Evolutionary conservation across 2,329 filamentous ascomycete genomes (phyloP), one percentile per base, ranked within the genome.

Genomic region (Furcasterigmium sp.): DNA sequence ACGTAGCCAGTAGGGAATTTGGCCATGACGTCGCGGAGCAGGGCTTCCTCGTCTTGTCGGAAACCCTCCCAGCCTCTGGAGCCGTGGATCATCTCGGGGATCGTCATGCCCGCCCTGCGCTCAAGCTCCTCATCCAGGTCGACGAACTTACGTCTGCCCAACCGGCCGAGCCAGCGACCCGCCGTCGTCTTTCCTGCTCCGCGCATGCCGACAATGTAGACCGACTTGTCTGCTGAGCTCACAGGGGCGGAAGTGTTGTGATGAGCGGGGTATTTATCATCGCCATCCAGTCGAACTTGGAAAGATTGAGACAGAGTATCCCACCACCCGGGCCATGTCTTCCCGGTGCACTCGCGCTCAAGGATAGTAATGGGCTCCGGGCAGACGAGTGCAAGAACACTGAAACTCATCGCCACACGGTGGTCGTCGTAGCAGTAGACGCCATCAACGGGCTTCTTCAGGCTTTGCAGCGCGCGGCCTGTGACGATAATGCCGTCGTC

Each of bases 301-400:
- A 96, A 98, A 13, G 80, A 78, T 52, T 86, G 81, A 18, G 84
- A 83, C 44, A 97, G 68, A 15, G 84, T 81, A 63, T 98, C 93
- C 93, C 93, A 98, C 89, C 93, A 98, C 9, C 91, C 93, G 1
- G 93, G 93, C 93, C 93, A 98, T 3, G 93, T 98, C 73, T 98
- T 98, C 32, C 87, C 91, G 3, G 89, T 87, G 60, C 93, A 98
- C 56, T 95, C 90, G 47, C 90, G 85, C 61, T 98, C 93, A 3
- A 87, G 76, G 41, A 98, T 82, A 14, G 95, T 67, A 0, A 89
- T 85, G 1, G 87, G 77, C 8, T 78, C 65, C 2, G 87, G 84
- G 1, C 85, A 77, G 23, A 84, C 78, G 15, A 88, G 69, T 11
- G 89, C 81, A 14, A 98, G 72, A 7, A 98, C 90, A 52, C 90